Base-by-base conservation (phyloP, 768 basidiomycete genomes). In the Tulasnella sp. region DNA sequence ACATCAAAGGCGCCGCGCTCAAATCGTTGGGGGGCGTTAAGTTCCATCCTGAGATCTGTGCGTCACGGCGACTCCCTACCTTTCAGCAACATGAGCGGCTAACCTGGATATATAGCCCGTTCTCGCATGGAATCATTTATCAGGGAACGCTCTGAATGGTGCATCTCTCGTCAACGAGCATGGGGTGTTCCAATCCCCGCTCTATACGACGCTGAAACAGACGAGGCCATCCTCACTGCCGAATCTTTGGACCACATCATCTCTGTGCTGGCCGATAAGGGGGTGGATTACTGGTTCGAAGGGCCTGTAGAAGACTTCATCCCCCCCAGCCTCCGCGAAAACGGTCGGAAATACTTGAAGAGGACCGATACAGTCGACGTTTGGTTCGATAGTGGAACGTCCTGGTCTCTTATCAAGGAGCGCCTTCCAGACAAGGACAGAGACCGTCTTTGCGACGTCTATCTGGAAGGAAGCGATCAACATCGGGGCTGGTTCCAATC, bases 401-500 rank as follows among this genome's bases (percentile, higher is more conserved):
- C 96, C 4, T 99, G 97, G 97, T 91, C 94, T 1, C 88, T 94
- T 86, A 85, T 97, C 23, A n/a, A 76, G 3, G 82, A 82, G 3
- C 71, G 79, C 2, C 70, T 74, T 2, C 71, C 73, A 10, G 16
- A 80, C 81, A 7, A 85, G 85, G 48, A 85, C 86, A 73, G 23
- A 46, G 78, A 42, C 81, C 82, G 1, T 44, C 71, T 88, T 74
- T 93, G 96, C 0, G 96, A 99, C 81, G 87, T 98, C 39, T 97
- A 94, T 82, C 85, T 99, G 39, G 97, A 99, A 82, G 98, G 98
- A 18, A 93, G 93, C 1, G 97, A 99, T 84, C 97, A 99, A 83
- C 97, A 99, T 84, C 91, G 97, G 9, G 97, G 97, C 11, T 99
- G 97, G 97, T 99, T 99, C 87, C 98, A 99, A 84, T 96, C 95